Conservation (phyloP, 108 stramenopile genomes). For the Skeletonema costatum region DNA sequence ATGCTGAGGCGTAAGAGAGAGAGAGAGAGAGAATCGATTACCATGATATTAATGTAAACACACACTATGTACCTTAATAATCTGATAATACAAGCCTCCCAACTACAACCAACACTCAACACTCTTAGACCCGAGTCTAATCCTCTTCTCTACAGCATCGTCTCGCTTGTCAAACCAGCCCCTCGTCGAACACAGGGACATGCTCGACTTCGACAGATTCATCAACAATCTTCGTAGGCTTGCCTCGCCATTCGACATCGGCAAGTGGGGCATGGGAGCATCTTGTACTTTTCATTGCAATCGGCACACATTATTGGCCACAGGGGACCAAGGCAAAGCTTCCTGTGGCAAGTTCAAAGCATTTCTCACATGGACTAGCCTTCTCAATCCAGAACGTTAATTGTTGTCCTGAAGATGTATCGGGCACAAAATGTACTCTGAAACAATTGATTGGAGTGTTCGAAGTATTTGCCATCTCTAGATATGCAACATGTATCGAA, state of each 20-base stretch:
- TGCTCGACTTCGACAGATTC: neutral
- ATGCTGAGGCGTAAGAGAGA: too few species aligned
- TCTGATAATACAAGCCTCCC: too few species aligned
- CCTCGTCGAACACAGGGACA: neutral
- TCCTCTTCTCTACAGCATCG: neutral
- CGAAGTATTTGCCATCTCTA: too few species aligned
- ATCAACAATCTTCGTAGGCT: neutral
- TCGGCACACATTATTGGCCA: neutral
- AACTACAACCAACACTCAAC: too few species aligned
- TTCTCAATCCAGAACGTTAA: conserved; percentile 11
- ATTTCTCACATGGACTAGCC: neutral
- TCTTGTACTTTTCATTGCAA: neutral
- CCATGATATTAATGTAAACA: too few species aligned
- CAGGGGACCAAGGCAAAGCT: neutral
- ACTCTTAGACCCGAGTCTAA: neutral
- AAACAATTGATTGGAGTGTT: too few species aligned
- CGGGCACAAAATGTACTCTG: too few species aligned
- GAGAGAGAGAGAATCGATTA: too few species aligned
- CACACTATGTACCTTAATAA: too few species aligned
- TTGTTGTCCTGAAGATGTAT: too few species aligned
- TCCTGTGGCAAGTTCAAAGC: neutral
- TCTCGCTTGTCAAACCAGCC: neutral
- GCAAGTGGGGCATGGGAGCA: neutral
- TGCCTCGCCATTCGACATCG: neutral
- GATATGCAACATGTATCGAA: too few species aligned